A percentile compares a stretch with the other conserved stretches of the same genome.
phyloP scores from a whole-genome alignment of 1,284 basidiomycete species.

The Schizophyllum commune region DNA sequence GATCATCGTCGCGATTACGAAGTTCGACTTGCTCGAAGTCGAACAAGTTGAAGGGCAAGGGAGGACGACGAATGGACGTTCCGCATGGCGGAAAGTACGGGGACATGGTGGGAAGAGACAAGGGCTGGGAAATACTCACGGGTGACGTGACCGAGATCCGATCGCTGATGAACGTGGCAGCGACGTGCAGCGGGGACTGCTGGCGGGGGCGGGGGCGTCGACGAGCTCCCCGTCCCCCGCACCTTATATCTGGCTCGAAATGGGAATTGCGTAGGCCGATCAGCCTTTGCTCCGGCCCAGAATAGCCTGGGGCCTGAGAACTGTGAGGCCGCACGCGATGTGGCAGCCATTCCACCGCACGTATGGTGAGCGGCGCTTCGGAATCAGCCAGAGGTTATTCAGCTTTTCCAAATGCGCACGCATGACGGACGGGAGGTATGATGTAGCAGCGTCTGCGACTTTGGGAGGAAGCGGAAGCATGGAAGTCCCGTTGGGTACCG shows the following conservation, averaged over 20 bases:
- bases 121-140: neutral
- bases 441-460: too few species aligned
- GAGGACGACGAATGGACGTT: neutral
- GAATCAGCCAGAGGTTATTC: neutral
- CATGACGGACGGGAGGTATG: too few species aligned
- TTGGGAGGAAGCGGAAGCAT: too few species aligned
- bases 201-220: too few species aligned
- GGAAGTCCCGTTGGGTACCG: neutral
- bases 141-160: neutral
- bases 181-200: neutral
- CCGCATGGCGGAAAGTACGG: neutral
- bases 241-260: neutral
- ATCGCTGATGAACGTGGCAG: neutral
- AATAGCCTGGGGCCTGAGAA: neutral
- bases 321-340: neutral
- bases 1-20: neutral
- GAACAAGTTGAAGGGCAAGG: neutral
- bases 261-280: neutral
- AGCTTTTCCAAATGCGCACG: neutral
- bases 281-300: neutral
- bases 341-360: neutral
- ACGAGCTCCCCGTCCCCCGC: neutral
- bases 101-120: neutral
- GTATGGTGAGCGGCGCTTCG: neutral
- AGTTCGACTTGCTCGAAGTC: neutral